Conservation (phyloP, 805 yeast genomes). For the Vanderwaltozyma tropicalis region DNA sequence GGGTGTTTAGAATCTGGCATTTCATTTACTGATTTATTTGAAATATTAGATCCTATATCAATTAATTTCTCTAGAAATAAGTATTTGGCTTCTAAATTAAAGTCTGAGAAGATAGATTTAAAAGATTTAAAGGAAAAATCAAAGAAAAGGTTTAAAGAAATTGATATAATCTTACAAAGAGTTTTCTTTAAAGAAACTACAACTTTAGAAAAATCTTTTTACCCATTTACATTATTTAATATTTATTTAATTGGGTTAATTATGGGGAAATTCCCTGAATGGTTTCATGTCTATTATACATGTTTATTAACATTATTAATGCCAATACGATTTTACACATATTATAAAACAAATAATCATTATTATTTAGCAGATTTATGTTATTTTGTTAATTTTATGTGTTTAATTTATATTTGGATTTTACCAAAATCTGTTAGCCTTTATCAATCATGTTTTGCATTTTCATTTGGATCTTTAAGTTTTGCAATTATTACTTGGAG, state of each 20-base stretch:
- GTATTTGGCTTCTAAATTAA: constrained; percentile 1
- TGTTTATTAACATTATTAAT: constrained; percentile 47
- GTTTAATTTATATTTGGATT: constrained; percentile 69
- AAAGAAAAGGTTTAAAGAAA: constrained; percentile 13
- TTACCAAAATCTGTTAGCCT: constrained; percentile 64
- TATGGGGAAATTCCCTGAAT: constrained; percentile 67
- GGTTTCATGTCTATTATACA: constrained; percentile 70
- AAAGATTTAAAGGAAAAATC: constrained; percentile 17
- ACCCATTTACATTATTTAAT: constrained; percentile 57
- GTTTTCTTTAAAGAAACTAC: constrained; percentile 34
- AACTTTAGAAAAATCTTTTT: constrained; percentile 67
- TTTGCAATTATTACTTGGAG: constrained; percentile 96
- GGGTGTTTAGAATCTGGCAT: neutral
- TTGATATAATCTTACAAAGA: constrained; percentile 20
- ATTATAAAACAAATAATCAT: constrained; percentile 68
- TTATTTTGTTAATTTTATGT: constrained; percentile 72
- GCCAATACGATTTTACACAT: constrained; percentile 80
- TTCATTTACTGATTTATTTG: constrained; percentile 16
- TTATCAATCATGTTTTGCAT: constrained; percentile 75
- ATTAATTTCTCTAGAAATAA: constrained; percentile 15
- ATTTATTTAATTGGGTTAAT: constrained; percentile 65
- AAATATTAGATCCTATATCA: constrained; percentile 23
- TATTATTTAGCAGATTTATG: constrained; percentile 89
- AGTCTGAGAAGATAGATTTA: constrained; percentile 5
- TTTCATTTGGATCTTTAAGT: constrained; percentile 79